Percentiles rank a stretch among this genome's conserved stretches.
These are phyloP conservation scores for Solanum paucissectum DNA, from an alignment of 257 asterid species.

Conservation along the genomic window DNA sequence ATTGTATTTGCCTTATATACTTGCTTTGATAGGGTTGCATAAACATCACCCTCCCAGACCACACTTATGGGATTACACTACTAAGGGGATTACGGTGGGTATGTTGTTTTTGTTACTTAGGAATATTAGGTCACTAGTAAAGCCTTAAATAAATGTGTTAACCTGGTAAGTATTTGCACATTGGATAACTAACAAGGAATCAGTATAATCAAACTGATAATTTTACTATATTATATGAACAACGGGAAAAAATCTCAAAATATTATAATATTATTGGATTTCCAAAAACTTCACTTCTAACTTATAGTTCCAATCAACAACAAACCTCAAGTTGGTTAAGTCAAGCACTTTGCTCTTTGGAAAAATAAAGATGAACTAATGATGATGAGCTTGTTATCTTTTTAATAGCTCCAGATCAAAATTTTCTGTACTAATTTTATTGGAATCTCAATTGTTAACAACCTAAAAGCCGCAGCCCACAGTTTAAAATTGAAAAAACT, in stretches of 20 bases:
- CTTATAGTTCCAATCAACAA: neutral
- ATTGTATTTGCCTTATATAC: neutral
- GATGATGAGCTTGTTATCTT: neutral
- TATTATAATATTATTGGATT: neutral
- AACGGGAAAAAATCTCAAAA: neutral
- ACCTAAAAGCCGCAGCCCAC: neutral
- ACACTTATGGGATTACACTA: neutral
- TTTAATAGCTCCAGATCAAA: neutral
- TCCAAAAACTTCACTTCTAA: neutral
- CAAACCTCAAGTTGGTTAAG: neutral
- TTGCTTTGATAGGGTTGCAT: neutral
- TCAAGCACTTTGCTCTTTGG: neutral
- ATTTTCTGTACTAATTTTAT: neutral
- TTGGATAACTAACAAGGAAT: neutral
- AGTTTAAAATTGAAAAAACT: neutral
- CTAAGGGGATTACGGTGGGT: neutral
- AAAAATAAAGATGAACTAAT: neutral
- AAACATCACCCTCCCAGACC: neutral
- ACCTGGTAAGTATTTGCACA: neutral
- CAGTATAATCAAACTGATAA: neutral
- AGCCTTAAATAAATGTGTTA: neutral
- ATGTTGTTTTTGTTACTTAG: neutral
- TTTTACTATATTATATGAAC: neutral
- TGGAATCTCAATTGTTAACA: neutral
- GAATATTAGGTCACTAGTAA: neutral